Evolutionary conservation across 306 rosid genomes (phyloP).

Genomic region (Glycyrrhiza uralensis): DNA sequence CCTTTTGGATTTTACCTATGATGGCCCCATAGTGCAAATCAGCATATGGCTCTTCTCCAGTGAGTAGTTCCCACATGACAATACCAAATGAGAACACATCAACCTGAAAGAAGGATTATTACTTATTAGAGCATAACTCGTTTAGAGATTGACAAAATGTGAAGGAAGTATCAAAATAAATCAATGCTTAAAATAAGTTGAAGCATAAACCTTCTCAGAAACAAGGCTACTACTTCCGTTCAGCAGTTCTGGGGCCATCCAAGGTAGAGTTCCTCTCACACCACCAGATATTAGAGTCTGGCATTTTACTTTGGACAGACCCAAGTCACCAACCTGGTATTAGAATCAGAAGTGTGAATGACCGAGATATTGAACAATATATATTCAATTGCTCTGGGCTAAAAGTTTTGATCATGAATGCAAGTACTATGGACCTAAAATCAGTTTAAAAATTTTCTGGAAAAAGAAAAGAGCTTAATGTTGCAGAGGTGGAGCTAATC

Average conservation of each 20-base stretch:
- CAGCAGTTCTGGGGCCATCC: conserved; percentile 99
- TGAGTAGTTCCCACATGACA: conserved; percentile 91
- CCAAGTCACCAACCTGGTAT: conserved; percentile 87
- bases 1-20: conserved; percentile 59
- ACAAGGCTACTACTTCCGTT: conserved; percentile 93
- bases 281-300: conserved; percentile 90
- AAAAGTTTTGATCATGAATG: background rate
- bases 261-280: conserved; percentile 92
- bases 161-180: background rate
- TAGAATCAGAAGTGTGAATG: conserved; percentile 20
- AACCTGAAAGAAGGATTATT: conserved; percentile 48
- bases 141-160: conserved; percentile 3
- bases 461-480: background rate
- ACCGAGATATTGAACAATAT: conserved; percentile 4
- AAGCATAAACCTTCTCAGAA: conserved; percentile 72
- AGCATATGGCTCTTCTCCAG: conserved; percentile 92
- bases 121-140: background rate
- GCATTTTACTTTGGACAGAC: conserved; percentile 92
- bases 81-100: conserved; percentile 87
- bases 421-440: conserved; percentile 7
- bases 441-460: background rate
- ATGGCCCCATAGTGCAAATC: conserved; percentile 91
- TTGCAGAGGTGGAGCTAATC: background rate
- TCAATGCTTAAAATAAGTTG: background rate
- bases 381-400: background rate